These are phyloP conservation scores for Stachybotrys elegans DNA, from an alignment of 2,329 filamentous ascomycete species.

Conservation along the genomic window DNA sequence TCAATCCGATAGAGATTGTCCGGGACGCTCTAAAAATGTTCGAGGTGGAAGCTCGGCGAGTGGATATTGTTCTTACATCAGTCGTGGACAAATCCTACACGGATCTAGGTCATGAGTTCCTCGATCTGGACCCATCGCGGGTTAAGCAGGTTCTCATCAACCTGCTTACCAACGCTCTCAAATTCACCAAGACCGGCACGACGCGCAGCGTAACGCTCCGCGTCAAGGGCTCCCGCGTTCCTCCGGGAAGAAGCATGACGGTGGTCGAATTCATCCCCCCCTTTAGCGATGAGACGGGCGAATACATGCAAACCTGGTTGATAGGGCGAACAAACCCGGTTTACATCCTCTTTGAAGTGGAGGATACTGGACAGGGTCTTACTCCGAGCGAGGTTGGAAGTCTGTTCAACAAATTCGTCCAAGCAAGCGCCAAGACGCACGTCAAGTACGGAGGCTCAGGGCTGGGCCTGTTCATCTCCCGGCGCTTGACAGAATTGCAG, in stretches of 20 bases:
- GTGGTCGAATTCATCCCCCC: constrained; percentile 59
- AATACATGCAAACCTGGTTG: constrained; percentile 28
- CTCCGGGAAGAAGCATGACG: constrained; percentile 33
- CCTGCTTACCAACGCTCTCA: constrained; percentile 74
- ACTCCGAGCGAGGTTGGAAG: constrained; percentile 66
- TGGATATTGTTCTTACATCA: constrained; percentile 63
- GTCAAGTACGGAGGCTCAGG: constrained; percentile 77
- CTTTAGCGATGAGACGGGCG: constrained; percentile 38
- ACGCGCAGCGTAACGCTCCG: constrained; percentile 49
- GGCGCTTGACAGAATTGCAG: constrained; percentile 74
- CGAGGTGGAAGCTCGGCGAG: constrained; percentile 65
- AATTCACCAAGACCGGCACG: constrained; percentile 65
- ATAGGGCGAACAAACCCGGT: constrained; percentile 39
- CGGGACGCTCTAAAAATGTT: constrained; percentile 71
- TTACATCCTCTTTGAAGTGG: constrained; percentile 68
- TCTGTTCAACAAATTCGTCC: constrained; percentile 74
- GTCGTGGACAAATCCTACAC: constrained; percentile 57
- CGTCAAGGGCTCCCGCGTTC: constrained; percentile 37
- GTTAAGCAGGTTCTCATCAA: constrained; percentile 79
- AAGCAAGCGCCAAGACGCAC: constrained; percentile 70
- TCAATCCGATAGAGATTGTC: constrained; percentile 62
- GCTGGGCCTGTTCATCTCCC: constrained; percentile 73
- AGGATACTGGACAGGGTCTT: constrained; percentile 72
- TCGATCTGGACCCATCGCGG: constrained; percentile 66
- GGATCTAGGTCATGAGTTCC: constrained; percentile 55